Percentiles rank a stretch among this genome's conserved stretches.
These are phyloP conservation scores for Aspergillus incahuasiensis DNA, from an alignment of 495 filamentous ascomycete species.

Conservation along the genomic window DNA sequence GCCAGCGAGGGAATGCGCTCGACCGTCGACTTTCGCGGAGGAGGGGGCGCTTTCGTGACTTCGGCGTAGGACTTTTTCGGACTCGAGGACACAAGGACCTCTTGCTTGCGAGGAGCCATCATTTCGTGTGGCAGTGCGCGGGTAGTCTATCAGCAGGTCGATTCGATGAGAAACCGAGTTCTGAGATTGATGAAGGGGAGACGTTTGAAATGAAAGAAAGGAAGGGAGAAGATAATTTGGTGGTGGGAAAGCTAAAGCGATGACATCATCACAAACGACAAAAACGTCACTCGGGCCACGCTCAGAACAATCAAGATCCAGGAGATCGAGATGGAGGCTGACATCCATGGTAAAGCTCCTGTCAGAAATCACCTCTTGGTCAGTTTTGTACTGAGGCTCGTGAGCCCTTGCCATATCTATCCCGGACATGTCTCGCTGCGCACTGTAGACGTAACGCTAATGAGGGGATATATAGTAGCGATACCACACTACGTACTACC, in stretches of 20 bases:
- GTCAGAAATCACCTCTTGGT: no score
- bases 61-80: constrained; percentile 4
- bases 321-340: neutral
- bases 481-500: no score
- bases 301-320: neutral
- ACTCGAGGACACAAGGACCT: constrained; percentile 4
- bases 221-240: constrained; percentile 3
- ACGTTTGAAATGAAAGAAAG: neutral
- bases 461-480: no score
- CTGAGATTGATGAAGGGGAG: neutral
- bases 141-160: neutral
- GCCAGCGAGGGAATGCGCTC: constrained; percentile 40
- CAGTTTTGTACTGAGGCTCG: no score
- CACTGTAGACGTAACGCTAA: no score
- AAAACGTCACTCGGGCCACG: neutral
- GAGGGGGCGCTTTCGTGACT: constrained; percentile 3
- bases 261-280: constrained; percentile 30
- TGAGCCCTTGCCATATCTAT: neutral
- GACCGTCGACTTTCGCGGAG: constrained; percentile 10
- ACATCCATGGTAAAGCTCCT: neutral
- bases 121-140: neutral
- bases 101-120: constrained; percentile 23
- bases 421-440: neutral
- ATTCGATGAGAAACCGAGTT: neutral
- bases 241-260: constrained; percentile 29